Evolutionary conservation across 257 asterid genomes (phyloP).

Genomic region (Solanum ossicruentum): DNA sequence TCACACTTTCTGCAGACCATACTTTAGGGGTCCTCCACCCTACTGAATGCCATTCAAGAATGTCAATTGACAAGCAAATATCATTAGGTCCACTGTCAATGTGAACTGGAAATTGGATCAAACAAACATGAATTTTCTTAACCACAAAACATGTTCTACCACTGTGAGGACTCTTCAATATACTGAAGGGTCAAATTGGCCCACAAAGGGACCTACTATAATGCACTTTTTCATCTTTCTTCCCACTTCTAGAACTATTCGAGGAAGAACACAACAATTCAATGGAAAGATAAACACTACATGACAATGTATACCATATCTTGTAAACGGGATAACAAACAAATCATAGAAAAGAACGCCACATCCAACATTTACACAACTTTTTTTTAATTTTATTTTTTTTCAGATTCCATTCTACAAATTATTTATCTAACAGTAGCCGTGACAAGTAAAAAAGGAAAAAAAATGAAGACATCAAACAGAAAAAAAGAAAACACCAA

Average conservation of each 20-base stretch:
- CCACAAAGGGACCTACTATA: background rate
- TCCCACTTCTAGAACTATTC: background rate
- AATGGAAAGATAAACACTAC: background rate
- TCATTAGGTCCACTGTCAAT: background rate
- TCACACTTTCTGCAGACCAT: background rate
- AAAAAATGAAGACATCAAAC: slow-evolving; percentile 1
- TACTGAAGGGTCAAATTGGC: background rate
- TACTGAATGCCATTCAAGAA: background rate
- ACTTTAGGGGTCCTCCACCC: background rate
- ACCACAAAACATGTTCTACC: background rate
- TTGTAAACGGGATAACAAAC: background rate
- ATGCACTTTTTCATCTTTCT: background rate
- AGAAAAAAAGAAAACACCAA: slow-evolving; percentile 9
- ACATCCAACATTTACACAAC: slow-evolving; percentile 16
- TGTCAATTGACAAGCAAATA: background rate
- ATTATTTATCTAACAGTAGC: slow-evolving; percentile 63
- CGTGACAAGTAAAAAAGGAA: slow-evolving; percentile 12
- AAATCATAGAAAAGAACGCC: background rate
- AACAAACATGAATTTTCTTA: background rate
- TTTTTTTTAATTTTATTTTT: slow-evolving; percentile 3
- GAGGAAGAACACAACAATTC: background rate
- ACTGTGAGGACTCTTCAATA: background rate
- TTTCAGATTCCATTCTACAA: slow-evolving; percentile 19
- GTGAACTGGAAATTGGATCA: background rate
- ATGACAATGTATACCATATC: background rate